Percentiles rank a stretch among this genome's conserved stretches.
These are phyloP conservation scores for Dactylellina drechsleri DNA, from an alignment of 2,329 filamentous ascomycete species.

Conservation along the genomic window DNA sequence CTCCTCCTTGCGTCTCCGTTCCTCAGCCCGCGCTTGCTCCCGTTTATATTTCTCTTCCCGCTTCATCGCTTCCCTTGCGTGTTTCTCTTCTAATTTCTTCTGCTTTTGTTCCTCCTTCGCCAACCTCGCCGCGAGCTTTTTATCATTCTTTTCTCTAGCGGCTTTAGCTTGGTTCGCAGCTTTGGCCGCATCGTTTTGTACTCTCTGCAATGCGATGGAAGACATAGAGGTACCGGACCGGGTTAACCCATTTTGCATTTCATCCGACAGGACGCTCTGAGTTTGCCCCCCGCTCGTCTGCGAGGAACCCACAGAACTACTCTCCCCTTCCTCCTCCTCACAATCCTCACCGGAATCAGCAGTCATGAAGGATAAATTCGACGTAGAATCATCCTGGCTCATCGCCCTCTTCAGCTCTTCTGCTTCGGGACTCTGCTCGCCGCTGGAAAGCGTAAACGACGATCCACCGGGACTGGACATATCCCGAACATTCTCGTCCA, in stretches of 20 bases:
- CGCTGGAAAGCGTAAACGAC: constrained; percentile 28
- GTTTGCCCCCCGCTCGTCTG: constrained; percentile 54
- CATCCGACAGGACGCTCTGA: constrained; percentile 54
- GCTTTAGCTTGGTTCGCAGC: constrained; percentile 26
- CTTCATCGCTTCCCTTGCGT: constrained; percentile 73
- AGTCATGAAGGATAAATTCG: constrained; percentile 48
- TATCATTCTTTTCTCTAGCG: constrained; percentile 44
- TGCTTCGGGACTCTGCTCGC: constrained; percentile 58
- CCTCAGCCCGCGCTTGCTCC: constrained; percentile 73
- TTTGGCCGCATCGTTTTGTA: constrained; percentile 28
- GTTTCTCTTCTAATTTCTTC: constrained; percentile 71
- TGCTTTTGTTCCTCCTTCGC: constrained; percentile 72
- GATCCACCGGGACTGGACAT: constrained; percentile 28
- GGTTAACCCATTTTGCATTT: constrained; percentile 54
- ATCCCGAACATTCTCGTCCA: constrained; percentile 25
- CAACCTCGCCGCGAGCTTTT: constrained; percentile 37
- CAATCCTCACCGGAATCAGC: constrained; percentile 60
- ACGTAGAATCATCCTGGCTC: constrained; percentile 39
- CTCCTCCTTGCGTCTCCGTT: constrained; percentile 72
- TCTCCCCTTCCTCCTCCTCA: constrained; percentile 37
- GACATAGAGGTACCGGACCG: constrained; percentile 56
- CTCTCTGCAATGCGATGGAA: constrained; percentile 60
- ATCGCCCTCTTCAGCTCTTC: constrained; percentile 42
- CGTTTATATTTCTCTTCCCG: constrained; percentile 74
- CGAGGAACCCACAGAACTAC: constrained; percentile 33